Conservation (phyloP, 2,329 filamentous ascomycete genomes). For the Fusarium sp. region DNA sequence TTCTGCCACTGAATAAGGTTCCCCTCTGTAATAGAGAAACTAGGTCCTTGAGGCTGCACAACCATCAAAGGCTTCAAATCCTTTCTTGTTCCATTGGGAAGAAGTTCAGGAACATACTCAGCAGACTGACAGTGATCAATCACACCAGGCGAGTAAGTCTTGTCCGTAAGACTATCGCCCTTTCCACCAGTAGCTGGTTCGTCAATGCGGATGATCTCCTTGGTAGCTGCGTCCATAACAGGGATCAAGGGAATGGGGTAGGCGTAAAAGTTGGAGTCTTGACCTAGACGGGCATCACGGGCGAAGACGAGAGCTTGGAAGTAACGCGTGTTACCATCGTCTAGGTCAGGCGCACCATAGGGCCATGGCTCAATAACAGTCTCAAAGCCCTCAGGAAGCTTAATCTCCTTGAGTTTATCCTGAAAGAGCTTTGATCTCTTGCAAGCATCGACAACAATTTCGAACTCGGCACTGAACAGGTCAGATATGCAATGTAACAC, state of each 20-base stretch:
- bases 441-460: slow-evolving; percentile 50
- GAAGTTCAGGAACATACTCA: slow-evolving; percentile 59
- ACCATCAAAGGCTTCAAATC: slow-evolving; percentile 70
- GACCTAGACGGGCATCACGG: slow-evolving; percentile 46
- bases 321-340: slow-evolving; percentile 48
- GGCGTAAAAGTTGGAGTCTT: slow-evolving; percentile 67
- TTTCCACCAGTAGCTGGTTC: slow-evolving; percentile 52
- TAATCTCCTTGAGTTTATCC: slow-evolving; percentile 47
- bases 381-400: slow-evolving; percentile 49
- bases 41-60: slow-evolving; percentile 54
- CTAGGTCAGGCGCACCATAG: slow-evolving; percentile 47
- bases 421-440: slow-evolving; percentile 49
- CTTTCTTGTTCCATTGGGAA: slow-evolving; percentile 56
- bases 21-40: slow-evolving; percentile 57
- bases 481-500: accelerated
- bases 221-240: slow-evolving; percentile 52
- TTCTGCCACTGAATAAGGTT: slow-evolving; percentile 69
- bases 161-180: slow-evolving; percentile 42
- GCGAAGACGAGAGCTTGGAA: slow-evolving; percentile 54
- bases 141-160: slow-evolving; percentile 29
- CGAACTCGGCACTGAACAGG: slow-evolving; percentile 46
- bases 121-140: slow-evolving; percentile 51
- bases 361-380: slow-evolving; percentile 53
- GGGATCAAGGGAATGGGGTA: slow-evolving; percentile 65
- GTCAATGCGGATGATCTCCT: slow-evolving; percentile 51